Evolutionary conservation across 495 filamentous ascomycete species (phyloP), one percentile per base, ranked within the genome.

Genomic region (Hyphodiscus hymeniophilus): DNA sequence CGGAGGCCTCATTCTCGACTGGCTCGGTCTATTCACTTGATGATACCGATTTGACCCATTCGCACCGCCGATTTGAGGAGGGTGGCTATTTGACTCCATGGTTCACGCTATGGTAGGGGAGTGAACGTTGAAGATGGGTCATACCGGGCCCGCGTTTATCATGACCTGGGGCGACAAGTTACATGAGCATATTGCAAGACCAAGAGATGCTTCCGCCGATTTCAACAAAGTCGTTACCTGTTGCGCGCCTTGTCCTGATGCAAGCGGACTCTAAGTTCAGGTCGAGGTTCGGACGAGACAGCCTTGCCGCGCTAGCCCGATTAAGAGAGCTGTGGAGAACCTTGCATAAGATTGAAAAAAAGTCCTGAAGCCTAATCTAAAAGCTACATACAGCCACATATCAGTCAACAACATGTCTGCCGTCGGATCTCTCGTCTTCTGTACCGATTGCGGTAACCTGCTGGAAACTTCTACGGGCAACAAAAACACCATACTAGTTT

Each of bases 361-460:
- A 4, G n/a, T 20, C 15, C 22, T 38, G 39, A 45, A 54, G 51
- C 51, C 51, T 54, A 26, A 46, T 41, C 21, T 17, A 42, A 42
- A n/a, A 21, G 16, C 33, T 7, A 13, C 3, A 4, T 36, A 6
- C 46, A 36, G 22, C n/a, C n/a, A n/a, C n/a, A n/a, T n/a, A n/a
- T n/a, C 24, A 36, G 20, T 34, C 24, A 16, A 32, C 45, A 68
- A 51, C 23, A 95, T 95, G 89, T 81, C 91, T 48, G 79, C 82
- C 8, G 86, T 95, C 51, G 91, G 89, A 20, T 92, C 89, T 23
- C 71, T 95, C 24, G 80, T 95, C 33, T 98, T 98, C 68, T 96
- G 92, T 68, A 88, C 80, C 15, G 87, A 89, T 62, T 95, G 91
- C 63, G 90, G 91, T 38, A 91, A 94, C 64, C 75, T 96, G 2